Percentiles rank a stretch among this genome's conserved stretches.
Conservation (phyloP, 768 basidiomycete species). For the Mycena albidolilacea region DNA sequence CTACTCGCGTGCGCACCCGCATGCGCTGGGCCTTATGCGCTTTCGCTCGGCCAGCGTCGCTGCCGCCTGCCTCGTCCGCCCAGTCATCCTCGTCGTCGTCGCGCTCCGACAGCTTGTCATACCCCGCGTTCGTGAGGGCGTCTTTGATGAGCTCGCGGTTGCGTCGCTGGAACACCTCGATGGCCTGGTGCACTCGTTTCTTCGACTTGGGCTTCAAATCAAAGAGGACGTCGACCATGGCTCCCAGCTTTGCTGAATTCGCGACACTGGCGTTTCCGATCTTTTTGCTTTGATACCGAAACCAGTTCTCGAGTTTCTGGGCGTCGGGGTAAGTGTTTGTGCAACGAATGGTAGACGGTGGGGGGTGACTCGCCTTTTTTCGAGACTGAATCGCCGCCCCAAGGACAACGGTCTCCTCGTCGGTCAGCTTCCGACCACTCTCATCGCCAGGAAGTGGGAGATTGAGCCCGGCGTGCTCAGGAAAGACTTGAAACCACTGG, state of each 20-base stretch:
- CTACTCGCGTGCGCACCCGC: slow-evolving; percentile 14
- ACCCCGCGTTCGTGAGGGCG: background rate
- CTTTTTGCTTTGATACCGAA: slow-evolving; percentile 10
- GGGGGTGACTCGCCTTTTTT: no score
- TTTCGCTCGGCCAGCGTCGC: background rate
- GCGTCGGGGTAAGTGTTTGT: no score
- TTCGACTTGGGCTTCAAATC: background rate
- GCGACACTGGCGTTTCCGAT: background rate
- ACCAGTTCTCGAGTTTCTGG: slow-evolving; percentile 22
- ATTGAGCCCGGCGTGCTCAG: background rate
- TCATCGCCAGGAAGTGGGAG: slow-evolving; percentile 3
- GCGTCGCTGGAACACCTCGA: slow-evolving; percentile 23
- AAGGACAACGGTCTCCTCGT: background rate
- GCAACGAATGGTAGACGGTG: no score
- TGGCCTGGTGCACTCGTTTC: slow-evolving; percentile 9
- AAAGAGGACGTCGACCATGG: background rate
- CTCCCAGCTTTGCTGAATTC: no score
- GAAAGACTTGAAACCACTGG: background rate
- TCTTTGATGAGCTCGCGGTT: background rate
- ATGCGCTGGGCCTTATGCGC: background rate
- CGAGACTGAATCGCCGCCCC: background rate
- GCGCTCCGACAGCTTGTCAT: background rate
- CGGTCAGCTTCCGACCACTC: background rate
- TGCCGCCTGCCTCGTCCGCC: background rate
- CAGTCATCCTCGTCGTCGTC: background rate